phyloP scores from a whole-genome alignment of 1,284 basidiomycete genomes.

The Cutaneotrichosporon cavernicola region DNA sequence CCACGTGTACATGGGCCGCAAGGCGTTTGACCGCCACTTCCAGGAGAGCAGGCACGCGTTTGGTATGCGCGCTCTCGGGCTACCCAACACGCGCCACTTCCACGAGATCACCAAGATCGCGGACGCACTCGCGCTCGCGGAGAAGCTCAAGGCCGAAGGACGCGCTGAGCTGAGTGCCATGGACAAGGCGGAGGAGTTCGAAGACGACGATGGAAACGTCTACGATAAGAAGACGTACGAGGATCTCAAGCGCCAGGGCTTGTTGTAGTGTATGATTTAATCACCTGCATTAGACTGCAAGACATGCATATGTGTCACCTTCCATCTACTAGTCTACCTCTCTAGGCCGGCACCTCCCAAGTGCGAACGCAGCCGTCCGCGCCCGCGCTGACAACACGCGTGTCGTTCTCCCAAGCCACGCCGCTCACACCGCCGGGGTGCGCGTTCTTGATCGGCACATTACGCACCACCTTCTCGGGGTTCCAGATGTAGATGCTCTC shows the following conservation, averaged over 20 bases:
- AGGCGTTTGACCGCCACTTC: conserved; percentile 51
- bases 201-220: conserved; percentile 95
- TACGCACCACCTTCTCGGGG: conserved; percentile 70
- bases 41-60: conserved; percentile 95
- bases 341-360: conserved; percentile 56
- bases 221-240: conserved; percentile 52
- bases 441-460: conserved; percentile 80
- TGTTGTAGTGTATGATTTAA: conserved; percentile 33
- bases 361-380: conserved; percentile 77
- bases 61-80: conserved; percentile 93
- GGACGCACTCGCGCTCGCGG: conserved; percentile 89
- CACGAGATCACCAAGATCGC: conserved; percentile 97
- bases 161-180: conserved; percentile 83
- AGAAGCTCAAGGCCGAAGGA: conserved; percentile 92
- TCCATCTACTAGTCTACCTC: neutral
- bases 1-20: conserved; percentile 83
- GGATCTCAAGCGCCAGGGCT: conserved; percentile 51
- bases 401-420: conserved; percentile 72
- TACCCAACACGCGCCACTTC: conserved; percentile 99
- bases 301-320: conserved; percentile 7
- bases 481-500: conserved; percentile 90
- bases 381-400: conserved; percentile 68
- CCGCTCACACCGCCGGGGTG: conserved; percentile 75
- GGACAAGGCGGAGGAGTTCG: conserved; percentile 93
- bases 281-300: conserved; percentile 1